Evolutionary conservation across 495 filamentous ascomycete species (phyloP).

Genomic region (Acidiella bohemica): DNA sequence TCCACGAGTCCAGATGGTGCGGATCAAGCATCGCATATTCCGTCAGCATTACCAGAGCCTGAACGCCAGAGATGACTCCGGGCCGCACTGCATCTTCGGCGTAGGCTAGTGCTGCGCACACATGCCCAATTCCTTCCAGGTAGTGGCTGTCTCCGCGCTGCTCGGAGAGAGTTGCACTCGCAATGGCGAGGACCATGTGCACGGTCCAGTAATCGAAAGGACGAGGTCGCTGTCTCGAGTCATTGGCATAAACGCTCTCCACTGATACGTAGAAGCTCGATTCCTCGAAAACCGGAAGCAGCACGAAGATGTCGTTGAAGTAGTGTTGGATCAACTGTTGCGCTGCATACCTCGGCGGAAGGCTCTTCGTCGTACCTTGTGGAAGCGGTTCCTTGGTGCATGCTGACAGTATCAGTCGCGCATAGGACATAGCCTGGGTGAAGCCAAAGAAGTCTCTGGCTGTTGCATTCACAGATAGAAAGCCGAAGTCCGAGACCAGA

Average conservation of each 20-base stretch:
- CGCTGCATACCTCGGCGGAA: constrained; percentile 54
- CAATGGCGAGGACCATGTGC: constrained; percentile 77
- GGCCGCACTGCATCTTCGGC: constrained; percentile 71
- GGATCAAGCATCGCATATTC: constrained; percentile 82
- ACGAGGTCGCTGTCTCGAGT: constrained; percentile 44
- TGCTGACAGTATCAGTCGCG: constrained; percentile 63
- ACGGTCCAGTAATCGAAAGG: constrained; percentile 72
- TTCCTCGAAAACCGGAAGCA: constrained; percentile 70
- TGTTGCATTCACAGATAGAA: constrained; percentile 66
- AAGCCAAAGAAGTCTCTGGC: constrained; percentile 85
- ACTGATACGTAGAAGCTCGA: constrained; percentile 60
- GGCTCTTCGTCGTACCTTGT: constrained; percentile 37
- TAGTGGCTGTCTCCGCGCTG: constrained; percentile 50
- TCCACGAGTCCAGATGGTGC: constrained; percentile 79
- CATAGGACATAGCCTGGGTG: constrained; percentile 71
- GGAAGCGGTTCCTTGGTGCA: constrained; percentile 53
- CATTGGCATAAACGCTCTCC: constrained; percentile 60
- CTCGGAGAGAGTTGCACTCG: constrained; percentile 57
- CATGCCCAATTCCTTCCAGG: constrained; percentile 49
- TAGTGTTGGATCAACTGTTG: constrained; percentile 64
- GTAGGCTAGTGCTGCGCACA: constrained; percentile 55
- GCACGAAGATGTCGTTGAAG: constrained; percentile 61
- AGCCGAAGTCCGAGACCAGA: constrained; percentile 34
- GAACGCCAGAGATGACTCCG: constrained; percentile 67
- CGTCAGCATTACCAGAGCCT: constrained; percentile 70